Evolutionary conservation across 2,329 filamentous ascomycete genomes (phyloP), one percentile per base, ranked within the genome.

Genomic region (Aspergillus ochraceus): DNA sequence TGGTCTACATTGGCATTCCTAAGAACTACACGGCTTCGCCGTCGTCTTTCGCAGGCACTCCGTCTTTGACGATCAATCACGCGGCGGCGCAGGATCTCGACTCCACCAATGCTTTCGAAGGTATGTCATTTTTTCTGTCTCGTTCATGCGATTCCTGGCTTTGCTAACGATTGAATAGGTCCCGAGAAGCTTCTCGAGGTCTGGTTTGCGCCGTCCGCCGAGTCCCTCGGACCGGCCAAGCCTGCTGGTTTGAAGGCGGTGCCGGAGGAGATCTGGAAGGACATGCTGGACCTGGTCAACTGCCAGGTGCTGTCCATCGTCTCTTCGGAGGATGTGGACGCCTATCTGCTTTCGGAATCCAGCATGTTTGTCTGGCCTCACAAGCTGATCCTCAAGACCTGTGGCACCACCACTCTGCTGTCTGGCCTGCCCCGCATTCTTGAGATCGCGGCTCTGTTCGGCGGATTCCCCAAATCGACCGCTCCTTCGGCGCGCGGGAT

Each of bases 331-430:
- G 89, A 94, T 73, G 90, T 98, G 69, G 95, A 99, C 74, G 94
- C 95, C 66, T 99, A 99, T 75, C 87, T 99, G 6, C 84, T 99
- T 58, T 99, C 95, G 64, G 95, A 99, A 80, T 98, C 95, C 46
- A 98, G 95, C 90, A 97, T 99, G 93, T 99, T 99, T 75, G 92
- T 99, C 69, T 99, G 97, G 78, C 92, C 93, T n/a, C 95, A 99
- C 86, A 99, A 99, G 84, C 86, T 99, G 65, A 97, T 99, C 62
- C 83, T 99, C 67, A 99, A 99, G 86, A 99, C 95, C 8, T 99
- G 95, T 72, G 95, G 95, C 61, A 99, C 95, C 24, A 99, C 95
- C 14, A 99, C 95, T 2, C 82, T 99, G 55, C 86, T 99, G 6
- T 89, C 90, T 52, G 95, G 95, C 20, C 84, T 99, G 50, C 91